Evolutionary conservation across 441 rosid species (phyloP).

Genomic region (Gossypium schwendimanii): DNA sequence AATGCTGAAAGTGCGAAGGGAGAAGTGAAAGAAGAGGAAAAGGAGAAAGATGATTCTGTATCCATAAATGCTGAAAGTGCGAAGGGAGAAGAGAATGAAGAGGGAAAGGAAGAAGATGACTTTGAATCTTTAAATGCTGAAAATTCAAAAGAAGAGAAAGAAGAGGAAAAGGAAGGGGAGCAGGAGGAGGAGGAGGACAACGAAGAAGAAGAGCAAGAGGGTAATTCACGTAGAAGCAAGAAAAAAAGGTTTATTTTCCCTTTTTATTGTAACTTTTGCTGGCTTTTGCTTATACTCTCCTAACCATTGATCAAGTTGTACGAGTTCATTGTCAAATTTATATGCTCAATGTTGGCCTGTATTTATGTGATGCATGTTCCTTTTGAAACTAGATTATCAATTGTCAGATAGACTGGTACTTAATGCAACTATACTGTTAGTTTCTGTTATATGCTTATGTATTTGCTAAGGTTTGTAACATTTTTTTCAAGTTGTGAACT

Average conservation of each 20-base stretch:
- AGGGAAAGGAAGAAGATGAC: slow-evolving; percentile 19
- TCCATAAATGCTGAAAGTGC: slow-evolving; percentile 23
- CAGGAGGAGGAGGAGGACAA: slow-evolving; percentile 9
- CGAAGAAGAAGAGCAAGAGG: slow-evolving; percentile 17
- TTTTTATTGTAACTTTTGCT: background rate
- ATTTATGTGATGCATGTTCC: background rate
- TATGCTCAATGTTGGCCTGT: background rate
- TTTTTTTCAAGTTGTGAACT: background rate
- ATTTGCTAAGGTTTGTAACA: background rate
- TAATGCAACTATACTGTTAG: background rate
- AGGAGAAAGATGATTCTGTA: slow-evolving; percentile 17
- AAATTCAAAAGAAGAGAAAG: slow-evolving; percentile 14
- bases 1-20: slow-evolving; percentile 24
- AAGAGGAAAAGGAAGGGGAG: slow-evolving; percentile 7
- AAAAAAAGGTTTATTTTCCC: slow-evolving; percentile 27
- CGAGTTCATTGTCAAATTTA: background rate
- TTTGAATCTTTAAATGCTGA: slow-evolving; percentile 27
- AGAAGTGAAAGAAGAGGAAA: slow-evolving; percentile 17
- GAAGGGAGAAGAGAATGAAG: slow-evolving; percentile 21
- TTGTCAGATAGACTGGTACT: background rate
- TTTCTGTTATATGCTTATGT: background rate
- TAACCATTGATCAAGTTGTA: background rate
- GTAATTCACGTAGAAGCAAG: slow-evolving; percentile 24
- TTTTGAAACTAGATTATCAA: background rate
- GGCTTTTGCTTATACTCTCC: background rate